Conservation (phyloP, 345 rosid genomes). For the Barbarea vulgaris region DNA sequence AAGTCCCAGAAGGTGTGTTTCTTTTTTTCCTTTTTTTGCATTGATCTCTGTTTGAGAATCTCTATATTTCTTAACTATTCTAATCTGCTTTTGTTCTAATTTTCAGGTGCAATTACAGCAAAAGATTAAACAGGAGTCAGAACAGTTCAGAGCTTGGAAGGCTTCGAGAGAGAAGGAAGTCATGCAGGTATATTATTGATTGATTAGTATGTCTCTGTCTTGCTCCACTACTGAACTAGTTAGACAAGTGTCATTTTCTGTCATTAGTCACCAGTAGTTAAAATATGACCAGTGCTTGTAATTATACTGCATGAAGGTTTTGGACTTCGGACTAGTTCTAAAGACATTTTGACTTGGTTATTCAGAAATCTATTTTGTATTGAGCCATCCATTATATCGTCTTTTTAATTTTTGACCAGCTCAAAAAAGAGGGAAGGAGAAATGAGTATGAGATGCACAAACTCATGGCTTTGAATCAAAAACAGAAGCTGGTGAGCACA, state of each 20-base stretch:
- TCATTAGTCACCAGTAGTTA: neutral
- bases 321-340: neutral
- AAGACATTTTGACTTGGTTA: neutral
- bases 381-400: neutral
- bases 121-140: slow-evolving; percentile 93
- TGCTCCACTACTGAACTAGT: slow-evolving; percentile 17
- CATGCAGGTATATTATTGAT: slow-evolving; percentile 65
- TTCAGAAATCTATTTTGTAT: neutral
- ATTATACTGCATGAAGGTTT: neutral
- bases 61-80: neutral
- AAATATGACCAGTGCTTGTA: slow-evolving; percentile 7
- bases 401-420: slow-evolving; percentile 48
- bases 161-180: slow-evolving; percentile 94
- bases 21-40: neutral
- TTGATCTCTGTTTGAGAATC: neutral
- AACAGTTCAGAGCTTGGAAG: slow-evolving; percentile 89
- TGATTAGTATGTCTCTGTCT: slow-evolving; percentile 1
- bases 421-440: slow-evolving; percentile 96
- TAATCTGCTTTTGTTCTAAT: slow-evolving; percentile 3
- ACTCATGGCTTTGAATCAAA: slow-evolving; percentile 88
- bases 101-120: slow-evolving; percentile 85
- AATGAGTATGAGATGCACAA: slow-evolving; percentile 98
- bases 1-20: slow-evolving; percentile 73
- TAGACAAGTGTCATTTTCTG: slow-evolving; percentile 9
- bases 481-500: slow-evolving; percentile 85